These are phyloP conservation scores for Diaporthe destruens DNA, from an alignment of 2,329 filamentous ascomycete genomes.

Conservation along the genomic window DNA sequence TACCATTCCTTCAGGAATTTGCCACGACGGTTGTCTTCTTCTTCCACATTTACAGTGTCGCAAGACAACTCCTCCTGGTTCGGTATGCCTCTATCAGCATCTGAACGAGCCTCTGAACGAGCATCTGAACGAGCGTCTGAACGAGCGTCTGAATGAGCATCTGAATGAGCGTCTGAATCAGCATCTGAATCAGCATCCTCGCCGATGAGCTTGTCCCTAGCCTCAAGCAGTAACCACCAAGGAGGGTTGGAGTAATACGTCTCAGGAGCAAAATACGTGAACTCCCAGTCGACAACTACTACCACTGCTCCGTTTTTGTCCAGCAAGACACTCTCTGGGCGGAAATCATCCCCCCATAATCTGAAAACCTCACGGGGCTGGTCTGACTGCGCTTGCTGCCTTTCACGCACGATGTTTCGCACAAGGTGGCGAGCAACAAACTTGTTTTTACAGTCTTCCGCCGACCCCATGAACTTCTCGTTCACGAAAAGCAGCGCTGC, in stretches of 20 bases:
- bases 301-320: conserved; percentile 22
- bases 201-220: background rate
- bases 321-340: conserved; percentile 18
- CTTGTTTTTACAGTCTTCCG: conserved; percentile 50
- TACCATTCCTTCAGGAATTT: background rate
- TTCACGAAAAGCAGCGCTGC: conserved; percentile 53
- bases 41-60: background rate
- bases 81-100: too few species aligned
- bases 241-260: conserved; percentile 7
- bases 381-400: background rate
- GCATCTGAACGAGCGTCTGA: background rate
- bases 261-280: conserved; percentile 20
- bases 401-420: conserved; percentile 34
- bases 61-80: background rate
- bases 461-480: conserved; percentile 52
- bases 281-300: conserved; percentile 30
- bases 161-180: background rate
- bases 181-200: background rate
- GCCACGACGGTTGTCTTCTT: background rate
- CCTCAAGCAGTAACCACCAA: background rate
- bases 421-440: conserved; percentile 52
- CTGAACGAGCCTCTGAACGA: too few species aligned
- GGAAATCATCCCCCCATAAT: conserved; percentile 28
- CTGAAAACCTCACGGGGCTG: conserved; percentile 1
- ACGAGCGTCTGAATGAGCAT: too few species aligned